Conservation (phyloP, 768 basidiomycete genomes). For the Vararia minispora region DNA sequence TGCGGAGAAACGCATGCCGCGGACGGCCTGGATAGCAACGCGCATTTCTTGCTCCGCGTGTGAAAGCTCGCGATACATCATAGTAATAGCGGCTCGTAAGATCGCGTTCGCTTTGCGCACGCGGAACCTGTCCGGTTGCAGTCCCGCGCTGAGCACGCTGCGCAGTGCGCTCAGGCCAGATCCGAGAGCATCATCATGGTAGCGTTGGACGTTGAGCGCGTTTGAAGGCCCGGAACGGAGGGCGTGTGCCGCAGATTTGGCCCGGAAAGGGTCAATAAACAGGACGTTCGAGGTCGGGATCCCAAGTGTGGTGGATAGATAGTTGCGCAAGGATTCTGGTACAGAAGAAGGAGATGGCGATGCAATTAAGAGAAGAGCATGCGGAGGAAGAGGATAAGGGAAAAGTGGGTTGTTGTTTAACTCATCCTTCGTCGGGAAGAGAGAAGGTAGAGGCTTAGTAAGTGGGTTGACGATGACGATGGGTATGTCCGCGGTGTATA, state of each 20-base stretch:
- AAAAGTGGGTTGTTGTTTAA: constrained; percentile 9
- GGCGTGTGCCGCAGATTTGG: constrained; percentile 37
- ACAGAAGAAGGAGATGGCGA: constrained; percentile 12
- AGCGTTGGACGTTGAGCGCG: constrained; percentile 43
- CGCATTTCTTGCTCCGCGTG: constrained; percentile 3
- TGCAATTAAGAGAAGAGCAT: constrained; percentile 20
- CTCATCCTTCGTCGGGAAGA: constrained; percentile 19
- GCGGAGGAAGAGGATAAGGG: constrained; percentile 17
- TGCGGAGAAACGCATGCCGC: neutral
- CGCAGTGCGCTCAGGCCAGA: constrained; percentile 27
- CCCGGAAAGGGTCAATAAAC: constrained; percentile 48
- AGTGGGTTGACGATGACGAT: constrained; percentile 54
- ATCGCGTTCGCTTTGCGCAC: constrained; percentile 6
- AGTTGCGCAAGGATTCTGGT: constrained; percentile 11
- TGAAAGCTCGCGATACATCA: constrained; percentile 1
- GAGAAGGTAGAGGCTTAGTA: constrained; percentile 32
- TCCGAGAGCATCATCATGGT: constrained; percentile 47
- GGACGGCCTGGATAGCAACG: constrained; percentile 5
- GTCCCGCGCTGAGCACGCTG: neutral
- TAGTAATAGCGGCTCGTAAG: neutral
- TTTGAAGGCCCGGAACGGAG: constrained; percentile 37
- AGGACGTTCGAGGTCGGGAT: constrained; percentile 21
- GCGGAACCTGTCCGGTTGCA: neutral
- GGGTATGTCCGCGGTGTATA: constrained; percentile 44
- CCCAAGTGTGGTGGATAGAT: constrained; percentile 18